These are phyloP conservation scores for Antitrichia curtipendula DNA, from an alignment of 225 moss, liverwort and hornwort genomes.

Conservation along the genomic window DNA sequence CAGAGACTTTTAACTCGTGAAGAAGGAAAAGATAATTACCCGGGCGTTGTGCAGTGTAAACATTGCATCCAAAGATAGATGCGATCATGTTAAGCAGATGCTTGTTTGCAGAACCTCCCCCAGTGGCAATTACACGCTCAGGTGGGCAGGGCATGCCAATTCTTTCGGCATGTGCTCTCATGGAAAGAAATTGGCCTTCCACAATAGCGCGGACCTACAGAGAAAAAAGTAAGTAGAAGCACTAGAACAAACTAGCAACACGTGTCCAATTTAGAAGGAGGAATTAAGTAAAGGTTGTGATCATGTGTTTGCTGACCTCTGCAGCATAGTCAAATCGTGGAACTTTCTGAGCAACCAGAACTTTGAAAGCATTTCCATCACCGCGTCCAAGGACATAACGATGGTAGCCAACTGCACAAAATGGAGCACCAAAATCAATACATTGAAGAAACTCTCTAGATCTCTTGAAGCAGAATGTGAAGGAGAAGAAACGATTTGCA, in stretches of 20 bases:
- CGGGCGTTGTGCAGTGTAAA: conserved; percentile 70
- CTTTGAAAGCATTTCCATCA: conserved; percentile 3
- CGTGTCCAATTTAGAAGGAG: background rate
- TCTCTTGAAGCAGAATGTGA: background rate
- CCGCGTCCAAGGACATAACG: conserved; percentile 31
- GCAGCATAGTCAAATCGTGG: conserved; percentile 40
- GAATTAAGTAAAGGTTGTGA: background rate
- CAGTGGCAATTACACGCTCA: conserved; percentile 81
- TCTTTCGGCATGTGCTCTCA: conserved; percentile 72
- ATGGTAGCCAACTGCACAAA: conserved; percentile 47
- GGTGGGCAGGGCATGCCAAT: conserved; percentile 88
- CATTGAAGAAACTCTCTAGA: background rate
- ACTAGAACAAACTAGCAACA: background rate
- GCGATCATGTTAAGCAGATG: conserved; percentile 57
- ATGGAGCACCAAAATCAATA: background rate
- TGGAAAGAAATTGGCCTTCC: conserved; percentile 89
- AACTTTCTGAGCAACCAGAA: conserved; percentile 22
- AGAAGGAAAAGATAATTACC: conserved; percentile 11
- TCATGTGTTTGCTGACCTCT: conserved; percentile 31
- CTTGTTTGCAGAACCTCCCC: conserved; percentile 78
- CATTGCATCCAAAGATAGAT: conserved; percentile 65
- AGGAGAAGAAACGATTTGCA: background rate
- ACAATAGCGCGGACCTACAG: conserved; percentile 73
- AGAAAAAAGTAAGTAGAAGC: background rate
- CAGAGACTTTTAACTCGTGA: background rate